Percentiles rank a stretch among this genome's conserved stretches.
Conservation (phyloP, 139 green algal species). For the Auxenochlorella pyrenoidosa region DNA sequence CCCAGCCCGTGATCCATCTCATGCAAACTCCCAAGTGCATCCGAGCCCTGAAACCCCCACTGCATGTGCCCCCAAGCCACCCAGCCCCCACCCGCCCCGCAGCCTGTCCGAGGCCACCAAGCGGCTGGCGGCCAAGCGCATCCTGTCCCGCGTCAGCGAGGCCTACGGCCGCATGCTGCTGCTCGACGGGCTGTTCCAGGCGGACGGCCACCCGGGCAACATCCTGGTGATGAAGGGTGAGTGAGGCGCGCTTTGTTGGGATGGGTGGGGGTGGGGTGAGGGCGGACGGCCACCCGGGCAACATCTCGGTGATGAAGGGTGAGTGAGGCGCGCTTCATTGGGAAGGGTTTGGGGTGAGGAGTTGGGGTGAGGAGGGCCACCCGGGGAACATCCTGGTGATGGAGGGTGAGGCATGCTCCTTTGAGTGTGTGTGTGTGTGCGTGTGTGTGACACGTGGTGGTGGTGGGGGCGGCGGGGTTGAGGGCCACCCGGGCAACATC, state of each 20-base stretch:
- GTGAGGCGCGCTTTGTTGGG: background rate
- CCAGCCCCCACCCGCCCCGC: background rate
- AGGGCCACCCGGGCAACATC: too few species aligned
- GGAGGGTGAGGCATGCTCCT: slow-evolving; percentile 58
- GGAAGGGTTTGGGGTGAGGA: too few species aligned
- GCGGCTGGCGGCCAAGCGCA: slow-evolving; percentile 46
- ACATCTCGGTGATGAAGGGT: slow-evolving; percentile 88
- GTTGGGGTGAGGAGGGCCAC: slow-evolving; percentile 51
- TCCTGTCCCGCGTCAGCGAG: slow-evolving; percentile 75
- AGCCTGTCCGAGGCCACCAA: slow-evolving; percentile 48
- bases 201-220: slow-evolving; percentile 79
- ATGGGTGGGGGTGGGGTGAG: background rate
- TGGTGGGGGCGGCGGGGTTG: too few species aligned
- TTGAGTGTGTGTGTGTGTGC: too few species aligned
- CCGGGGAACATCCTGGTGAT: slow-evolving; percentile 91
- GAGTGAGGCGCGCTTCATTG: background rate
- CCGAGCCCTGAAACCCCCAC: too few species aligned
- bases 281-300: slow-evolving; percentile 73
- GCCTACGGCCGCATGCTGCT: slow-evolving; percentile 97
- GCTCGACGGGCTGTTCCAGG: slow-evolving; percentile 89
- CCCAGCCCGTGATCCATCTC: too few species aligned
- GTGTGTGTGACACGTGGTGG: too few species aligned
- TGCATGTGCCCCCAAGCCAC: background rate
- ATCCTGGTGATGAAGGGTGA: slow-evolving; percentile 83
- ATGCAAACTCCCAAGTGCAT: too few species aligned